phyloP scores from a whole-genome alignment of 768 basidiomycete genomes.

The Mrakia frigida region DNA sequence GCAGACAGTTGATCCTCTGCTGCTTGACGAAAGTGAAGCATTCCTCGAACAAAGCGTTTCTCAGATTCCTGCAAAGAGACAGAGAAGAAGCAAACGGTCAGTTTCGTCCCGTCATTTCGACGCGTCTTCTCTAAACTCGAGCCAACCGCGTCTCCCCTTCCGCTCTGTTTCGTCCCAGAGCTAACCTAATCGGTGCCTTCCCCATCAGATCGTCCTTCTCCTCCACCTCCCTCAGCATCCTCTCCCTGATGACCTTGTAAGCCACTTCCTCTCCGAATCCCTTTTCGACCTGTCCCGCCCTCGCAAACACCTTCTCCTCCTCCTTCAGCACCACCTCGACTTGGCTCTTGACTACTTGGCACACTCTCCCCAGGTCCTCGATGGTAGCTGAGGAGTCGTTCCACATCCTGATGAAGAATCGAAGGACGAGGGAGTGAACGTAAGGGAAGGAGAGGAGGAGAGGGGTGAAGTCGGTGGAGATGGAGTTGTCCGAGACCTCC shows the following conservation, averaged over 20 bases:
- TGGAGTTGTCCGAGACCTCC: slow-evolving; percentile 69
- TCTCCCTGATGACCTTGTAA: slow-evolving; percentile 56
- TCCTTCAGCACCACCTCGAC: slow-evolving; percentile 68
- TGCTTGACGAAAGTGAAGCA: slow-evolving; percentile 83
- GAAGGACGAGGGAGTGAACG: slow-evolving; percentile 71
- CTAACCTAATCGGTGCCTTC: slow-evolving; percentile 79
- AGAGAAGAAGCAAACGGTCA: neutral
- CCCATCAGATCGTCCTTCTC: slow-evolving; percentile 78
- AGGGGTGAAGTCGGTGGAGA: slow-evolving; percentile 73
- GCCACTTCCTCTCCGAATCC: slow-evolving; percentile 58
- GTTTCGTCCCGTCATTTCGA: neutral
- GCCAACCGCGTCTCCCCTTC: neutral
- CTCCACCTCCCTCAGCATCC: slow-evolving; percentile 86
- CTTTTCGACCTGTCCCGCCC: slow-evolving; percentile 57
- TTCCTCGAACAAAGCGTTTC: slow-evolving; percentile 79
- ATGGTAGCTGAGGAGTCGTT: slow-evolving; percentile 70
- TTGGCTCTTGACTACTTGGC: slow-evolving; percentile 77
- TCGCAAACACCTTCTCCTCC: slow-evolving; percentile 45
- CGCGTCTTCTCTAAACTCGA: no score
- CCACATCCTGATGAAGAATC: slow-evolving; percentile 92
- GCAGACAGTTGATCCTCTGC: slow-evolving; percentile 78
- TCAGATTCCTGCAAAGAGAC: slow-evolving; percentile 58
- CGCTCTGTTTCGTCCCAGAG: neutral
- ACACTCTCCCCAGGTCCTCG: slow-evolving; percentile 68
- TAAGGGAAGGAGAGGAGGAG: slow-evolving; percentile 80